A percentile compares a stretch with the other conserved stretches of the same genome.
These are phyloP conservation scores for Venturia asperata DNA, from an alignment of 2,329 filamentous ascomycete species.

Conservation along the genomic window DNA sequence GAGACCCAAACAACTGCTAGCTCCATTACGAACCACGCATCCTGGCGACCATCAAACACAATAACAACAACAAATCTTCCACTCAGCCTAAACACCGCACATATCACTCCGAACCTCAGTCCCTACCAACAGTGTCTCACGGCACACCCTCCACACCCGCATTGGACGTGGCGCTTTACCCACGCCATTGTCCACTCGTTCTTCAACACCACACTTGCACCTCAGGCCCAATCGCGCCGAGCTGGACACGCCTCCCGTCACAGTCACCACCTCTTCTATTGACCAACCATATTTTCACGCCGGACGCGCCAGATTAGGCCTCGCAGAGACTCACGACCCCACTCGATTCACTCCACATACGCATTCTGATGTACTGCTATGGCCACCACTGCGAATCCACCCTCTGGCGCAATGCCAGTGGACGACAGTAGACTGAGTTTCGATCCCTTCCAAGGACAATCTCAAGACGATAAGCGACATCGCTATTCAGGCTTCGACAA, in stretches of 20 bases:
- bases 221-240: not conserved
- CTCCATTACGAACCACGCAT: not conserved
- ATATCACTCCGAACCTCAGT: not conserved
- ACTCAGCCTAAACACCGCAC: not conserved
- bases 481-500: conserved; percentile 16
- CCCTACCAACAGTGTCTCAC: not conserved
- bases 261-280: not conserved
- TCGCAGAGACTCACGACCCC: not conserved
- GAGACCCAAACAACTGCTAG: not conserved
- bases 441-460: conserved; percentile 33
- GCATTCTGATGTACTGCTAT: conserved; percentile 27
- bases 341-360: not conserved
- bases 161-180: not conserved
- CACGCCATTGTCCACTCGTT: conserved; percentile 11
- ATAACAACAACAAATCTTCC: conserved; percentile 3
- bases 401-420: conserved; percentile 36
- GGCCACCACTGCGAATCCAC: conserved; percentile 37
- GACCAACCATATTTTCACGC: not conserved
- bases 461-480: conserved; percentile 2
- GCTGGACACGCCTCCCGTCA: not conserved
- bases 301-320: not conserved
- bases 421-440: conserved; percentile 28
- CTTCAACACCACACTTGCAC: not conserved
- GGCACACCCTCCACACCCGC: not conserved
- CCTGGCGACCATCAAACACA: not conserved